Percentiles rank a stretch among this genome's conserved stretches.
These are phyloP conservation scores for Nyctanthes arbortristis DNA, from an alignment of 257 asterid species.

Conservation along the genomic window DNA sequence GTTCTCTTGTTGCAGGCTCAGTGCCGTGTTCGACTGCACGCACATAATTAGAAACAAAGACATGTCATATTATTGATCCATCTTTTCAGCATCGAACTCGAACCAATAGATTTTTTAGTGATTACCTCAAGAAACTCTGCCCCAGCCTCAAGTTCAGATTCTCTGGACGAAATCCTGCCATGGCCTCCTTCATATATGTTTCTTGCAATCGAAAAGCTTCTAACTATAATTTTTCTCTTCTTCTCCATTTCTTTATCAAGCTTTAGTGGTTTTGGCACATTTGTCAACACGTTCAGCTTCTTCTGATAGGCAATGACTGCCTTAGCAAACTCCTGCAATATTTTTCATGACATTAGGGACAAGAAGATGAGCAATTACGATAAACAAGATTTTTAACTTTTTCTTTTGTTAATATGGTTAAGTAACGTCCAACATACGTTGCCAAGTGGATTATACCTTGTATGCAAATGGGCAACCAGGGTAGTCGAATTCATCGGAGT, in stretches of 20 bases:
- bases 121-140: constrained; percentile 85
- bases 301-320: constrained; percentile 50
- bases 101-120: too few relatives aligned
- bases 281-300: constrained; percentile 27
- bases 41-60: too few relatives aligned
- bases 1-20: constrained; percentile 41
- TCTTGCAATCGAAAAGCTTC: constrained; percentile 45
- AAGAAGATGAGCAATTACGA: not conserved
- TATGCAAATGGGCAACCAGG: constrained; percentile 72
- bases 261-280: constrained; percentile 25
- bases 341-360: not conserved
- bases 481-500: constrained; percentile 70
- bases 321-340: constrained; percentile 45
- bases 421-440: not conserved
- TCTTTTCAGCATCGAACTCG: too few relatives aligned
- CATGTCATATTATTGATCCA: too few relatives aligned
- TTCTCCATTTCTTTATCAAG: constrained; percentile 48
- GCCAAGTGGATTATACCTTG: too few relatives aligned
- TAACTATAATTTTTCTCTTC: constrained; percentile 37
- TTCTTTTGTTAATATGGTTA: not conserved
- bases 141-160: constrained; percentile 66
- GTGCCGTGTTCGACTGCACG: constrained; percentile 44
- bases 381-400: not conserved
- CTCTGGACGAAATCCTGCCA: constrained; percentile 29
- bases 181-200: constrained; percentile 29